Conservation (phyloP, 2,329 filamentous ascomycete genomes). For the Scedosporium apiospermum region DNA sequence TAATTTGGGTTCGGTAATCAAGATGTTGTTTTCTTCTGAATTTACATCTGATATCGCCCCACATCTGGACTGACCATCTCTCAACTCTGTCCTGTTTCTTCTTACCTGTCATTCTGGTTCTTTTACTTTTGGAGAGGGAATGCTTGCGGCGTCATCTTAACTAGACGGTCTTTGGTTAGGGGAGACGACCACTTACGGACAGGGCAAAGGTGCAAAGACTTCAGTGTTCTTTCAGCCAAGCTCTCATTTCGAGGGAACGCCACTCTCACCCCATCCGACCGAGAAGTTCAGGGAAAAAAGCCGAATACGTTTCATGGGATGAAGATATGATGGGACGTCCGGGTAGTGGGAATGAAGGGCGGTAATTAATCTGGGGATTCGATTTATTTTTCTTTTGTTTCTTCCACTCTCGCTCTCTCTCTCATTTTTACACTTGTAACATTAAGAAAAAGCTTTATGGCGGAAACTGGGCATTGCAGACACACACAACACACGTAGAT, state of each 20-base stretch:
- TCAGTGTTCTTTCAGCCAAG: no score
- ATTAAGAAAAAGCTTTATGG: neutral
- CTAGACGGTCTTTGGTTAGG: no score
- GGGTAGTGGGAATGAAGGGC: neutral
- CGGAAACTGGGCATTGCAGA: neutral
- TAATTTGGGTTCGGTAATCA: neutral
- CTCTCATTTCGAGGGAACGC: no score
- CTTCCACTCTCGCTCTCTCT: neutral
- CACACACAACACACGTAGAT: neutral
- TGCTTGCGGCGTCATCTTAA: no score
- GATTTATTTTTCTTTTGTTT: neutral
- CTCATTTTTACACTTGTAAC: neutral
- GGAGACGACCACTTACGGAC: no score
- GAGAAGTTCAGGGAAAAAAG: no score
- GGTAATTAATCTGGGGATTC: neutral
- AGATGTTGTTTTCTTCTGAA: neutral
- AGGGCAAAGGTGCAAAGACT: no score
- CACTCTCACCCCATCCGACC: no score
- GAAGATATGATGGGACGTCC: constrained; percentile 3
- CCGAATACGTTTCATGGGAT: neutral
- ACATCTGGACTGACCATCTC: neutral
- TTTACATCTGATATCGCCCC: neutral
- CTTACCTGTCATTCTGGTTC: neutral
- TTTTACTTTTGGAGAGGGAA: no score
- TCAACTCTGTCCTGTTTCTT: neutral